Conservation (phyloP, 2,329 filamentous ascomycete species). For the Cordyceps sp. region DNA sequence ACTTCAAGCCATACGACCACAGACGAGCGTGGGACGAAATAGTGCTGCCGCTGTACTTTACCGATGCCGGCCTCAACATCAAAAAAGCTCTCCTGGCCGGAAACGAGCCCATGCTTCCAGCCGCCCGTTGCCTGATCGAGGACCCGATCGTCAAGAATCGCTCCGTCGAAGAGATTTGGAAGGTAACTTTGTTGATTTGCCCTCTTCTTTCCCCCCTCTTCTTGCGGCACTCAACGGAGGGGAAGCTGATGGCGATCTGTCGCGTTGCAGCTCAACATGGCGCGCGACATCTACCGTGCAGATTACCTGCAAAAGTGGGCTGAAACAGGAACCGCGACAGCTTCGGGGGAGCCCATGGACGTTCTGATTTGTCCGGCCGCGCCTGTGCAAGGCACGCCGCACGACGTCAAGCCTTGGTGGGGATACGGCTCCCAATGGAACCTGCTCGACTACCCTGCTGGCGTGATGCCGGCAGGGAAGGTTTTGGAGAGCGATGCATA, state of each 20-base stretch:
- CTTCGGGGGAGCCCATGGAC: constrained; percentile 26
- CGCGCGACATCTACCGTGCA: constrained; percentile 22
- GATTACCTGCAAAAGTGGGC: constrained; percentile 21
- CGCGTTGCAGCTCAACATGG: constrained; percentile 11
- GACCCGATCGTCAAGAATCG: constrained; percentile 38
- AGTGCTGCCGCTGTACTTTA: constrained; percentile 30
- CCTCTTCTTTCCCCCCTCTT: not conserved
- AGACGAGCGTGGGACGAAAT: constrained; percentile 16
- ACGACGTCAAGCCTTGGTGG: constrained; percentile 34
- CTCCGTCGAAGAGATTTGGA: constrained; percentile 23
- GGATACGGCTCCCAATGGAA: constrained; percentile 54
- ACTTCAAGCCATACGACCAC: constrained; percentile 4
- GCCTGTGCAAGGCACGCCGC: constrained; percentile 29
- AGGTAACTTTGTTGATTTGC: constrained; percentile 8
- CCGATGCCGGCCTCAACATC: constrained; percentile 41
- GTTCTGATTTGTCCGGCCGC: constrained; percentile 44
- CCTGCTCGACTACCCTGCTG: constrained; percentile 44
- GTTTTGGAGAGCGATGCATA: constrained; percentile 5
- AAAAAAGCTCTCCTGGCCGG: constrained; percentile 29
- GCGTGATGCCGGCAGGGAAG: constrained; percentile 5
- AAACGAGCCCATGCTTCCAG: constrained; percentile 39
- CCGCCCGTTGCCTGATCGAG: constrained; percentile 22
- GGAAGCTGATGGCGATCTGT: not conserved
- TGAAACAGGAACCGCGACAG: constrained; percentile 11
- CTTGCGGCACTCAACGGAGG: not conserved